Conservation (phyloP, 2,329 filamentous ascomycete species). For the Pseudogymnoascus sp. region DNA sequence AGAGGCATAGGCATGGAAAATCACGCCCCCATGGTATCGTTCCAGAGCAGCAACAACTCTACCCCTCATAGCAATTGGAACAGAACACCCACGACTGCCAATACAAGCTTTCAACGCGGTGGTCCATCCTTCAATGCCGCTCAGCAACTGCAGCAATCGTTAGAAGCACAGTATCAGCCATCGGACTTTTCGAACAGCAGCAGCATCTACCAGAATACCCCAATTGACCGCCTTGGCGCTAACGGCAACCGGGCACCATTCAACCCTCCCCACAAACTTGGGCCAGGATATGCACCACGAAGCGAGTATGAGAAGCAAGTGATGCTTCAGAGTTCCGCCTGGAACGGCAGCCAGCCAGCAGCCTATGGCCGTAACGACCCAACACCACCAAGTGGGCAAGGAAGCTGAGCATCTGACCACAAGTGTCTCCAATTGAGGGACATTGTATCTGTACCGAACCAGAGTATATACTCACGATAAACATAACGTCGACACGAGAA, state of each 20-base stretch:
- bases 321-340: conserved; percentile 27
- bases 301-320: conserved; percentile 22
- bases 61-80: background rate
- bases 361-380: conserved; percentile 30
- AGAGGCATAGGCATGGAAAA: background rate
- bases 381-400: conserved; percentile 41
- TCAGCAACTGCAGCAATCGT: conserved; percentile 17
- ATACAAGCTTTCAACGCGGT: conserved; percentile 22
- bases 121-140: background rate
- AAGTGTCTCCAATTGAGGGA: background rate
- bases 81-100: conserved; percentile 23
- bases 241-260: background rate
- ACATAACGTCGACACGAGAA: background rate
- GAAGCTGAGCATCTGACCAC: conserved; percentile 30
- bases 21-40: background rate
- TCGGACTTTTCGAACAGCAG: conserved; percentile 41
- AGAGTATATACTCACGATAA: background rate
- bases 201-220: conserved; percentile 43
- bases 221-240: conserved; percentile 18
- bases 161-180: conserved; percentile 21
- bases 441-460: conserved; percentile 1
- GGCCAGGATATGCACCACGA: conserved; percentile 17
- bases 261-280: background rate
- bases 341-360: conserved; percentile 20
- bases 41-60: conserved; percentile 18